A percentile compares a stretch with the other conserved stretches of the same genome.
These are phyloP conservation scores for Xylaria sp. DNA, from an alignment of 2,329 filamentous ascomycete genomes.

Conservation along the genomic window DNA sequence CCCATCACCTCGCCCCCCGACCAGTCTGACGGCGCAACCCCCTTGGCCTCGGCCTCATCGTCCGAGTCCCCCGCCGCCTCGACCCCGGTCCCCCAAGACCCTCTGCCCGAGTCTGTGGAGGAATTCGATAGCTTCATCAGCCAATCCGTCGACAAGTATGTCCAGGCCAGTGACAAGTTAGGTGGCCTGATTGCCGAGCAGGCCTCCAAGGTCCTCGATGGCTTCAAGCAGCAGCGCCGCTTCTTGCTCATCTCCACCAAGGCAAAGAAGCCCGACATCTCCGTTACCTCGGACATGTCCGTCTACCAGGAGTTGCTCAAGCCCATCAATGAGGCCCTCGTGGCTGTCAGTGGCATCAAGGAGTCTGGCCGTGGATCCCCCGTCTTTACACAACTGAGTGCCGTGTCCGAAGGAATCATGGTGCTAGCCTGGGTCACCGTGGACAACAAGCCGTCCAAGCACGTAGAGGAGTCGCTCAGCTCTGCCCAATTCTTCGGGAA, in stretches of 20 bases:
- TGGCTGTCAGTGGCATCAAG: conserved; percentile 80
- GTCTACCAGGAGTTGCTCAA: conserved; percentile 82
- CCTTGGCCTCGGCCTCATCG: conserved; percentile 53
- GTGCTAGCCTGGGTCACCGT: conserved; percentile 91
- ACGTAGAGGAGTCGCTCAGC: conserved; percentile 83
- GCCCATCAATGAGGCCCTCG: conserved; percentile 84
- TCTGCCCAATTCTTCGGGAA: conserved; percentile 96
- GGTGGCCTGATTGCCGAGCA: conserved; percentile 84
- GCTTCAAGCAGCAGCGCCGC: conserved; percentile 86
- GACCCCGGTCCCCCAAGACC: conserved; percentile 57
- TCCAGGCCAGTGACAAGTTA: conserved; percentile 79
- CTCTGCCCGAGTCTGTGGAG: conserved; percentile 79
- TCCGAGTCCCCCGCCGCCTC: conserved; percentile 42
- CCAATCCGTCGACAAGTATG: conserved; percentile 79
- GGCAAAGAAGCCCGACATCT: conserved; percentile 87
- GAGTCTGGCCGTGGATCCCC: conserved; percentile 81
- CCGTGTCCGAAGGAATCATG: conserved; percentile 89
- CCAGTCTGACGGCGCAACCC: conserved; percentile 49
- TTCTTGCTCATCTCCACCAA: conserved; percentile 90
- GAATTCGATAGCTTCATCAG: conserved; percentile 86
- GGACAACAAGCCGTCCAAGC: conserved; percentile 83
- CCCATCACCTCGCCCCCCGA: conserved; percentile 51
- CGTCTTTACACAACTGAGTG: conserved; percentile 82
- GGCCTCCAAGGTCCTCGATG: conserved; percentile 64
- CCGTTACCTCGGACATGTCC: conserved; percentile 63